Evolutionary conservation across 2,329 filamentous ascomycete genomes (phyloP).

Genomic region (Clathrospora elynae): DNA sequence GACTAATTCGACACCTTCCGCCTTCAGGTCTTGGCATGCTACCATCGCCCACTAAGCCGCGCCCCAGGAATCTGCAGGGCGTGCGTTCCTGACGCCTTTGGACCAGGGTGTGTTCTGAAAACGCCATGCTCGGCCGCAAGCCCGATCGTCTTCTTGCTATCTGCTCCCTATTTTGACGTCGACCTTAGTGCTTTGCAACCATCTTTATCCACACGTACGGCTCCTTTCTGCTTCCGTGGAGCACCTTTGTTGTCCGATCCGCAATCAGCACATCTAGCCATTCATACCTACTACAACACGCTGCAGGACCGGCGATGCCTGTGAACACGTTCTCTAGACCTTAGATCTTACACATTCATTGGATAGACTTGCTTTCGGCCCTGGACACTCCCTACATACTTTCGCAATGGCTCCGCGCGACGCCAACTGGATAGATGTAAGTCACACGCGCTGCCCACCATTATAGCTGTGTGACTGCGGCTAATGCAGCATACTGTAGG

Average conservation of each 20-base stretch:
- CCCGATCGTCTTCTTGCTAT: too few species aligned
- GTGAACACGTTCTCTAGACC: conserved; percentile 6
- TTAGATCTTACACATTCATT: conserved; percentile 13
- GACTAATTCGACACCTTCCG: too few species aligned
- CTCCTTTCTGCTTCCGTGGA: conserved; percentile 4
- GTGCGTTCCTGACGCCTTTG: too few species aligned
- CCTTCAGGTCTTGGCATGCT: too few species aligned
- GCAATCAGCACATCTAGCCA: conserved; percentile 3
- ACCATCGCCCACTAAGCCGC: too few species aligned
- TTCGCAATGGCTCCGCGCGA: conserved; percentile 44
- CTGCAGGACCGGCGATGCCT: conserved; percentile 20
- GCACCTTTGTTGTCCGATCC: conserved; percentile 7
- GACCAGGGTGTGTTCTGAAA: too few species aligned
- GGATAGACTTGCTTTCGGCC: conserved; percentile 17
- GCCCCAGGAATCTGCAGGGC: too few species aligned
- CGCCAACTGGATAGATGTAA: conserved; percentile 49
- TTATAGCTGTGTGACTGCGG: conserved; percentile 17
- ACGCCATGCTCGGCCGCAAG: too few species aligned
- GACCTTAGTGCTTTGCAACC: too few species aligned
- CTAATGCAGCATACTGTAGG: conserved; percentile 40
- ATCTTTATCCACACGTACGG: too few species aligned
- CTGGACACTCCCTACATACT: conserved; percentile 5
- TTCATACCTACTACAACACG: neutral
- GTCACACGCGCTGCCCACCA: conserved; percentile 18
- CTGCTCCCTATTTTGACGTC: too few species aligned